These are phyloP conservation scores for Kwoniella dejecticola DNA, from an alignment of 768 basidiomycete genomes.

Conservation along the genomic window DNA sequence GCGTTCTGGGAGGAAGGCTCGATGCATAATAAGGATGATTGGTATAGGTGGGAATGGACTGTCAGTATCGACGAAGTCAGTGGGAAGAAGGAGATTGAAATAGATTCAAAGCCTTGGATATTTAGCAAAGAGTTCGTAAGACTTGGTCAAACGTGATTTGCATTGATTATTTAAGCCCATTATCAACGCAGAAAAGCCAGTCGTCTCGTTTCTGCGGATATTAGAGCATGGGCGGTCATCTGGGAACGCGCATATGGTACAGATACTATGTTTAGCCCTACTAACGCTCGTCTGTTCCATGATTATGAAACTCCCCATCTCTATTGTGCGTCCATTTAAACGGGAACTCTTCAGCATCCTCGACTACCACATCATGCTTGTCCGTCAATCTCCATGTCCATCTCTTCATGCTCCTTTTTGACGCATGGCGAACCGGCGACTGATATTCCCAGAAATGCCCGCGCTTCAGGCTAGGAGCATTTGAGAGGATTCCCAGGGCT, in stretches of 20 bases:
- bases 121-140: background rate
- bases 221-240: too few relatives aligned
- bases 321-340: background rate
- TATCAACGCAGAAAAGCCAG: background rate
- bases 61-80: background rate
- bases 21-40: background rate
- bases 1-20: conserved; percentile 2
- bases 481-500: background rate
- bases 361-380: too few relatives aligned
- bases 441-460: background rate
- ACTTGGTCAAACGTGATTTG: background rate
- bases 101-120: background rate
- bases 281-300: too few relatives aligned
- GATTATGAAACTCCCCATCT: too few relatives aligned
- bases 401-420: too few relatives aligned
- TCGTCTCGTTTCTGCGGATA: too few relatives aligned
- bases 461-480: background rate
- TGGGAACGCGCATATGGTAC: too few relatives aligned
- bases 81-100: background rate
- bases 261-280: too few relatives aligned
- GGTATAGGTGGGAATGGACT: background rate
- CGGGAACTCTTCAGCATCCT: too few relatives aligned
- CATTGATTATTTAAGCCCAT: background rate
- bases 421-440: too few relatives aligned
- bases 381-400: too few relatives aligned